These are phyloP conservation scores for Hibiscus mutabilis DNA, from an alignment of 345 rosid species.

Conservation along the genomic window DNA sequence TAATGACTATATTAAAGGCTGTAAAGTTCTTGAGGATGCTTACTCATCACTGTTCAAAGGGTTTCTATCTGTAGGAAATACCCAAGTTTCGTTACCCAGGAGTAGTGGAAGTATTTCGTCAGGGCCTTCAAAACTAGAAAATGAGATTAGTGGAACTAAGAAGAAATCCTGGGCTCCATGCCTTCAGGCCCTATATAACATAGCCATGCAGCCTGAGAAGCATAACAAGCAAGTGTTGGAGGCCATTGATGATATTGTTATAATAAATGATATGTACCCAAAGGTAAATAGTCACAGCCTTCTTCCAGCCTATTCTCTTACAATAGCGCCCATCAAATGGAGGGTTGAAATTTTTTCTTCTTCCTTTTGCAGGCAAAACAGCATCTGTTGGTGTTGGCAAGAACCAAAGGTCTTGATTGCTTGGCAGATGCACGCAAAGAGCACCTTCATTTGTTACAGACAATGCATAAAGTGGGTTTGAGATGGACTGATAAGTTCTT, in stretches of 20 bases:
- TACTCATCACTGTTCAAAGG: constrained; percentile 76
- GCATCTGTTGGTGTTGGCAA: constrained; percentile 68
- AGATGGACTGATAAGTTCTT: constrained; percentile 66
- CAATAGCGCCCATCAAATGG: background rate
- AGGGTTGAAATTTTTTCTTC: background rate
- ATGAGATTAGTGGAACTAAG: constrained; percentile 18
- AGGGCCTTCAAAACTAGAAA: constrained; percentile 9
- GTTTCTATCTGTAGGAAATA: constrained; percentile 41
- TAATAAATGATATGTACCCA: constrained; percentile 71
- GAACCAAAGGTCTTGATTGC: constrained; percentile 49
- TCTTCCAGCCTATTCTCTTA: background rate
- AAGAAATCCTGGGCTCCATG: constrained; percentile 61
- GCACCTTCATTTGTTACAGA: constrained; percentile 47
- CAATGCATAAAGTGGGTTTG: constrained; percentile 68
- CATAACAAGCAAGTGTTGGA: constrained; percentile 56
- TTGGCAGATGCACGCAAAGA: constrained; percentile 60
- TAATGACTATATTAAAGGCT: constrained; percentile 64
- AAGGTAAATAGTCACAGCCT: constrained; percentile 38
- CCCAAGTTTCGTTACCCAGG: constrained; percentile 28
- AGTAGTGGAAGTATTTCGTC: background rate
- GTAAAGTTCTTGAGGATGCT: constrained; percentile 61
- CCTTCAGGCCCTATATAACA: constrained; percentile 68
- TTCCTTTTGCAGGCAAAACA: constrained; percentile 51
- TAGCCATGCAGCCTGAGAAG: constrained; percentile 71
- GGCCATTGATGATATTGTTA: constrained; percentile 49